phyloP scores from a whole-genome alignment of 2,329 filamentous ascomycete genomes.

The Arthroderma uncinatum region DNA sequence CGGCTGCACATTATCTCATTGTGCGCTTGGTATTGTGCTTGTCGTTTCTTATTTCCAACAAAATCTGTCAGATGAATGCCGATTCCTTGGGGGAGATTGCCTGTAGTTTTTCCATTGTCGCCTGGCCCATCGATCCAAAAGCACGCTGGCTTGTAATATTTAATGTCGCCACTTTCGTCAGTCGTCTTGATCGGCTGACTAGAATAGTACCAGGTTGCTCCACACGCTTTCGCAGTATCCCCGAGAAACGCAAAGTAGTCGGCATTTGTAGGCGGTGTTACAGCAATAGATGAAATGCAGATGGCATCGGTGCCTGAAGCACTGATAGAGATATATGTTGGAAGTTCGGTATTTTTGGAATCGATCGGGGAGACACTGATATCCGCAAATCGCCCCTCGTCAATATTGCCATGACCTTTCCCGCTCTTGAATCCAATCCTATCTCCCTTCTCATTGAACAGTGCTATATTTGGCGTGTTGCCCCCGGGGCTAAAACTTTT shows the following conservation, averaged over 20 bases:
- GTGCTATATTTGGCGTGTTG: slow-evolving; percentile 1
- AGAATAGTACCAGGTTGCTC: background rate
- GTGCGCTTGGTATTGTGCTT: background rate
- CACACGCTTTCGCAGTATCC: background rate
- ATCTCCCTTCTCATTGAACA: background rate
- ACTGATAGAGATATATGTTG: background rate
- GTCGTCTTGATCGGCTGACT: background rate
- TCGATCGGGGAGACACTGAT: background rate
- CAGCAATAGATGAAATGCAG: background rate
- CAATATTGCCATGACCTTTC: background rate
- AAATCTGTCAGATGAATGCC: slow-evolving; percentile 7
- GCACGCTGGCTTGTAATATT: slow-evolving; percentile 1
- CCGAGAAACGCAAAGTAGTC: background rate
- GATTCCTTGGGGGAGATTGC: slow-evolving; percentile 3
- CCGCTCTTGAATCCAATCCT: background rate
- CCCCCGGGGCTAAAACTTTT: slow-evolving; percentile 2
- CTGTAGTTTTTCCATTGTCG: background rate
- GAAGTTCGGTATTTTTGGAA: background rate
- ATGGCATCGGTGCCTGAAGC: background rate
- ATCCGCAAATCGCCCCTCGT: background rate
- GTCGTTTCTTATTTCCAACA: background rate
- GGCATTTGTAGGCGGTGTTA: background rate
- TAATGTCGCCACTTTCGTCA: slow-evolving; percentile 1
- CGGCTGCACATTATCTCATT: background rate
- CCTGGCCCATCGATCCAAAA: slow-evolving; percentile 5